Evolutionary conservation across 208 protist genomes (phyloP), one percentile per base, ranked within the genome.

Genomic region (Trypanosoma brucei): DNA sequence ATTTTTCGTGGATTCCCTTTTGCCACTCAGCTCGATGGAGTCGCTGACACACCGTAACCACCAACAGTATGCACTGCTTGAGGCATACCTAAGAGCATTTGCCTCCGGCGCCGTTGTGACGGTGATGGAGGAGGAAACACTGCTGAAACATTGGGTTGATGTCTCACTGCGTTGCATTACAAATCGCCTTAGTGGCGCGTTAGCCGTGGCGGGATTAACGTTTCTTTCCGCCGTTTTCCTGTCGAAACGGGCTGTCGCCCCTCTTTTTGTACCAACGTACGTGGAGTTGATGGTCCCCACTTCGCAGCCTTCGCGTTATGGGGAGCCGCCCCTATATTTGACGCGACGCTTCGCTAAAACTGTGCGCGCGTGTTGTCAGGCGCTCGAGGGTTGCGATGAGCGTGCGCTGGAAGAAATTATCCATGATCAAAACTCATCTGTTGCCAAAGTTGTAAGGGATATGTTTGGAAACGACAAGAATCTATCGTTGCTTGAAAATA

Each of bases 241-340:
- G 2, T 76, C 87, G 0, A 74, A 76, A 35, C 74, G 81, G 54
- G 62, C 84, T 37, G 66, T 89, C 35, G 83, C 76, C 6, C 77
- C 79, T 37, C 62, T 93, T 36, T 89, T 93, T 62, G 80, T 89
- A 6, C 82, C 81, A 36, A 91, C 87, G 4, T 93, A 91, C 67
- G 61, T 93, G 57, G 55, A 79, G 2, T 56, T 89, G 14, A 75
- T 87, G 57, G 55, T 86, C 14, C 83, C 83, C 6, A 65, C 59
- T 3, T 46, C 40, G 7, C 70, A 70, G 31, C n/a, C 22, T 22
- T 14, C 57, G 39, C 40, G 38, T 33, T 89, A 92, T 68, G 68
- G 76, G 0, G 76, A 82, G 22, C 78, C 86, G 49, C 63, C 77
- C 11, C 39, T 89, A 9, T 55, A 62, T 44, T 71, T 86, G 22